phyloP scores from a whole-genome alignment of 495 filamentous ascomycete genomes.

The Penicillium crystallinum region DNA sequence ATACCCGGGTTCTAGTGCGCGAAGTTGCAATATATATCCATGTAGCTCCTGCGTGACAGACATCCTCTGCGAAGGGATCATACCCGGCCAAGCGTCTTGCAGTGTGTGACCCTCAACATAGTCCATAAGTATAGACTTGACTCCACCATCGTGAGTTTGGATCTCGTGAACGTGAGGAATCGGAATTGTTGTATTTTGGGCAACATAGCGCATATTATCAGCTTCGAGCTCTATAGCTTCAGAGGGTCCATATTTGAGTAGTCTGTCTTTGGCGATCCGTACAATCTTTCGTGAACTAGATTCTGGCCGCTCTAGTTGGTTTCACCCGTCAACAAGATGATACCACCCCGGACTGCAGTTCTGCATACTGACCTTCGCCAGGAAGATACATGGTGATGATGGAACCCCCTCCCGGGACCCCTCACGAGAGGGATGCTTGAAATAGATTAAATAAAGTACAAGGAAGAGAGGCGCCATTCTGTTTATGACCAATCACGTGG shows the following conservation, averaged over 20 bases:
- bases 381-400: not conserved
- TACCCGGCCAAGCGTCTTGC: not conserved
- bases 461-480: not conserved
- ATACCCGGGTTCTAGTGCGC: not conserved
- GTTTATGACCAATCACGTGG: not conserved
- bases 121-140: not conserved
- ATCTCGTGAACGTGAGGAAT: not conserved
- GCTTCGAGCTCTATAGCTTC: not conserved
- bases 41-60: not conserved
- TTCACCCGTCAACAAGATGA: not conserved
- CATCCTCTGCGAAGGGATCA: not conserved
- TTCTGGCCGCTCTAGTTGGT: not conserved
- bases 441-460: not conserved
- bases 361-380: not conserved
- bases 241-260: not conserved
- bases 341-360: not conserved
- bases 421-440: not conserved
- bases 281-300: not conserved
- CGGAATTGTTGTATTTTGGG: not conserved
- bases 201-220: conserved; percentile 1
- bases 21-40: not conserved
- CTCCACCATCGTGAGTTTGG: not conserved
- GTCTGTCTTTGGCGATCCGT: not conserved
- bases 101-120: conserved; percentile 1
- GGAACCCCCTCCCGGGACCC: not conserved